A percentile compares a stretch with the other conserved stretches of the same genome.
Conservation (phyloP, 495 filamentous ascomycete species). For the Neurospora sp. region DNA sequence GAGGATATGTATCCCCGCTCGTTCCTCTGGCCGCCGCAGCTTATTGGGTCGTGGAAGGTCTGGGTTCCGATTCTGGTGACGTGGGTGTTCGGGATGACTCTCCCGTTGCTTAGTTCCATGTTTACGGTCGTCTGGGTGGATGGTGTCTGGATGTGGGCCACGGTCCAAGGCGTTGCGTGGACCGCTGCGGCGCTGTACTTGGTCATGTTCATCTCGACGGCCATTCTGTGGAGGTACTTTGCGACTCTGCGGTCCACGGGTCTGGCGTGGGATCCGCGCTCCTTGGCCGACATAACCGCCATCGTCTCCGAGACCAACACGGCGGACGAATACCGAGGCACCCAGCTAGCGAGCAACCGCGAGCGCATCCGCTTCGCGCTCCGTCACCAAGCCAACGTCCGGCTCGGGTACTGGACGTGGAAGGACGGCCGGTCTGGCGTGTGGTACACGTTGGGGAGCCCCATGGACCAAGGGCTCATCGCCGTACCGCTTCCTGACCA, state of each 20-base stretch:
- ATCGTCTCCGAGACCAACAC: constrained; percentile 73
- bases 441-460: constrained; percentile 35
- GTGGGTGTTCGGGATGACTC: constrained; percentile 38
- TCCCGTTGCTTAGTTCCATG: constrained; percentile 37
- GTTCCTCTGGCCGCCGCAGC: constrained; percentile 33
- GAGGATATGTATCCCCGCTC: constrained; percentile 42
- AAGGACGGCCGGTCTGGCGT: constrained; percentile 33
- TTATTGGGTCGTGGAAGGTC: constrained; percentile 34
- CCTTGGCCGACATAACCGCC: constrained; percentile 65
- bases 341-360: constrained; percentile 49
- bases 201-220: constrained; percentile 47
- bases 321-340: constrained; percentile 48
- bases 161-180: constrained; percentile 70
- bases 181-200: constrained; percentile 64
- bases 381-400: constrained; percentile 41
- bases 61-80: constrained; percentile 33
- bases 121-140: constrained; percentile 35
- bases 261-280: constrained; percentile 76
- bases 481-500: constrained; percentile 18
- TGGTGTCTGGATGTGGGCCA: constrained; percentile 64
- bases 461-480: constrained; percentile 20
- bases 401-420: constrained; percentile 75
- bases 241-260: constrained; percentile 51
- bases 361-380: constrained; percentile 38
- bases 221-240: constrained; percentile 40